phyloP scores from a whole-genome alignment of 768 basidiomycete species.

The Boletus subcaerulescens region DNA sequence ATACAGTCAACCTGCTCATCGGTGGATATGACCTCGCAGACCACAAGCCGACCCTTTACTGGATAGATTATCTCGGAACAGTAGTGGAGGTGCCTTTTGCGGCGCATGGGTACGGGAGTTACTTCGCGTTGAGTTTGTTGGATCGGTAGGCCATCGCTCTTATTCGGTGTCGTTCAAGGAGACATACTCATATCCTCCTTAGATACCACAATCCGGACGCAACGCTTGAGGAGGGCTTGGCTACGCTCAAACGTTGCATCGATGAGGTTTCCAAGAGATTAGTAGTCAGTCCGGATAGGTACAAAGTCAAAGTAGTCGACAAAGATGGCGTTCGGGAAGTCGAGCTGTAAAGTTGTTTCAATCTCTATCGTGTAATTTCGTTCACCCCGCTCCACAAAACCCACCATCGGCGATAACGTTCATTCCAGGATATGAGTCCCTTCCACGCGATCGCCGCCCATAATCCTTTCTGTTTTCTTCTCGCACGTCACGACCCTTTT shows the following conservation, averaged over 20 bases:
- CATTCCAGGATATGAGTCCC: conserved; percentile 23
- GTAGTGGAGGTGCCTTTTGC: conserved; percentile 86
- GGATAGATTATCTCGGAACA: conserved; percentile 96
- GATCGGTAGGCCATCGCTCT: conserved; percentile 58
- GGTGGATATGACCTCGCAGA: conserved; percentile 88
- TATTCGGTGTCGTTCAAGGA: background rate
- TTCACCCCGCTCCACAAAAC: background rate
- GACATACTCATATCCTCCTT: background rate
- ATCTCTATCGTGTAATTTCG: conserved; percentile 3
- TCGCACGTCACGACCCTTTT: conserved; percentile 45
- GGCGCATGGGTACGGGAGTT: conserved; percentile 93
- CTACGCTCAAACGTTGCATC: conserved; percentile 80
- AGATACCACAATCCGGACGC: conserved; percentile 93
- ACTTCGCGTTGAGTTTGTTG: conserved; percentile 88
- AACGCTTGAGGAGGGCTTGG: conserved; percentile 80
- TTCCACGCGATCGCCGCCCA: conserved; percentile 50
- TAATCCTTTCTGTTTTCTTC: conserved; percentile 50
- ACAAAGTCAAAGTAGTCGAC: conserved; percentile 90
- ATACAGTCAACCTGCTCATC: conserved; percentile 88
- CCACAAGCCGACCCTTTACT: conserved; percentile 76
- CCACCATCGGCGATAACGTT: background rate
- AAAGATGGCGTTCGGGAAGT: conserved; percentile 85
- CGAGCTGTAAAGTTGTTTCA: conserved; percentile 47
- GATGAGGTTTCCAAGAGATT: conserved; percentile 83
- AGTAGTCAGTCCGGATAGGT: conserved; percentile 74